Percentiles rank a stretch among this genome's conserved stretches.
phyloP scores from a whole-genome alignment of 768 basidiomycete species.

The Chalciporus sphaerocephalus region DNA sequence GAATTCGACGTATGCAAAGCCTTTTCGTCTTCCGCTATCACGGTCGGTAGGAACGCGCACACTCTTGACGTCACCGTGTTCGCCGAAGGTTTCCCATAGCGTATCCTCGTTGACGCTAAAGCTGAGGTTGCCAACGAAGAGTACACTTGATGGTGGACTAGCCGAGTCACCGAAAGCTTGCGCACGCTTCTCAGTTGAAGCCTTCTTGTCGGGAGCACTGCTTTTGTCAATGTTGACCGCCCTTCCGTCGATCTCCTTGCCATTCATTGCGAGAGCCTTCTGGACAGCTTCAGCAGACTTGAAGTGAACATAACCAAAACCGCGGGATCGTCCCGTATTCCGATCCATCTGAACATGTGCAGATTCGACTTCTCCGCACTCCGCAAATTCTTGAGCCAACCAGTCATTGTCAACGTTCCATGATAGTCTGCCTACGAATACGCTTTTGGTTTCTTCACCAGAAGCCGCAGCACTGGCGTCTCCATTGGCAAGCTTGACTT shows the following conservation, averaged over 20 bases:
- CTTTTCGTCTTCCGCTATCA: constrained; percentile 86
- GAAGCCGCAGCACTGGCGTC: constrained; percentile 33
- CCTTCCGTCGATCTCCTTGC: constrained; percentile 90
- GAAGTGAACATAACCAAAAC: constrained; percentile 83
- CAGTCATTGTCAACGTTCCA: constrained; percentile 98
- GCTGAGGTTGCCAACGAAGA: constrained; percentile 91
- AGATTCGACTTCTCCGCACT: constrained; percentile 84
- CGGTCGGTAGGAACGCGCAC: constrained; percentile 91
- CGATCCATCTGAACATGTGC: constrained; percentile 87
- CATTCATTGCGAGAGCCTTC: constrained; percentile 76
- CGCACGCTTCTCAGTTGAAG: constrained; percentile 63
- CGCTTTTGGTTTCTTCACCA: constrained; percentile 53
- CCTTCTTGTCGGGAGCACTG: constrained; percentile 52
- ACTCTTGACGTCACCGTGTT: constrained; percentile 78
- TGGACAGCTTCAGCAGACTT: constrained; percentile 65
- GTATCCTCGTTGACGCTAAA: constrained; percentile 76
- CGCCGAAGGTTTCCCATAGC: constrained; percentile 87
- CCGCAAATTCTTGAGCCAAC: constrained; percentile 84
- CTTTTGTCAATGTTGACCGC: constrained; percentile 82
- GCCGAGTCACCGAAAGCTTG: constrained; percentile 71
- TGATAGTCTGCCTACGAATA: constrained; percentile 90
- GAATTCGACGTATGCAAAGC: constrained; percentile 97
- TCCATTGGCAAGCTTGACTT: constrained; percentile 69
- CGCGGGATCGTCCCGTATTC: constrained; percentile 75
- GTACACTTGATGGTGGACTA: constrained; percentile 61